Base-by-base conservation (phyloP, 1,139 yeast species). In the Geotrichum klebahnii region DNA sequence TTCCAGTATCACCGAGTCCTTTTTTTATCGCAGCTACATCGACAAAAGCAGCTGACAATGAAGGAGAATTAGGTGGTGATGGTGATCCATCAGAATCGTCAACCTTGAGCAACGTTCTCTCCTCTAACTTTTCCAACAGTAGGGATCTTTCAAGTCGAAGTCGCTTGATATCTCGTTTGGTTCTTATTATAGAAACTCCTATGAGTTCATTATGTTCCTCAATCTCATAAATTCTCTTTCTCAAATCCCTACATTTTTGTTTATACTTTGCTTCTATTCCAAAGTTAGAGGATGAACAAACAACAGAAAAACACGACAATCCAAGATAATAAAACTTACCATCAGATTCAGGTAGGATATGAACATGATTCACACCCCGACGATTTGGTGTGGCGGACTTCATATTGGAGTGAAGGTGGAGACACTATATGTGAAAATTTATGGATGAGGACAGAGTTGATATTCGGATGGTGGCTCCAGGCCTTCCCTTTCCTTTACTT, bases 151-250 rank as follows among this genome's bases (percentile, higher is more conserved):
- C 97, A 38, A 89, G 74, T 53, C 96, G 78, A 48, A 87, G 72
- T 56, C 97, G 73, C 58, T 90, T 81, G 31, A 90, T 81, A 5
- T 90, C 79, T 20, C 81, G 76, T 59, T 85, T 81, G 6, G 95
- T 83, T 60, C 97, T 78, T 16, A 84, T 78, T 34, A 92, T 79
- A 1, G 95, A 89, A 35, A 89, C 70, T 0, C 90, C 78, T 48
- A 89, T 80, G 6, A 81, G 71, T 62, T 88, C 95, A 66, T 92
- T 94, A 63, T 81, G 81, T 48, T 79, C 82, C 62, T 90, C 95
- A 36, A 90, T 76, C 58, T 84, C 89, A 12, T 74, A 72, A 42
- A 92, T 82, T 60, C 94, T 76, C 57, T 77, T 76, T 63, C 84
- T 81, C 59, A 90, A 73, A 47, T 84, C 94, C 58, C 75, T 74